Conservation (phyloP, 441 rosid species). For the Theobroma grandiflorum region DNA sequence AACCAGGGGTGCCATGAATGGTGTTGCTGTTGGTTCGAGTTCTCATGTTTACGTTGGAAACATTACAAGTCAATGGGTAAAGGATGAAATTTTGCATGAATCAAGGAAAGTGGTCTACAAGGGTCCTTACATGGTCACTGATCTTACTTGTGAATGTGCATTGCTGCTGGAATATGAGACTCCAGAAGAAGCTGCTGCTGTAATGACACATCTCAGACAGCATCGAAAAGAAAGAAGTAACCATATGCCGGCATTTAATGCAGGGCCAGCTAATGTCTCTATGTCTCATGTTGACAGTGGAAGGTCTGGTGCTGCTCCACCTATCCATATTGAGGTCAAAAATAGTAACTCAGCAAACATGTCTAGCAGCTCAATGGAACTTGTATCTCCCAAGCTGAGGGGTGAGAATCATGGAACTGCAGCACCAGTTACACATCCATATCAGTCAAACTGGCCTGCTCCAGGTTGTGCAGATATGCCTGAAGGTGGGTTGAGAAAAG, state of each 20-base stretch:
- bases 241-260: conserved; percentile 45
- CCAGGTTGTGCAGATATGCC: conserved; percentile 40
- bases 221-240: conserved; percentile 69
- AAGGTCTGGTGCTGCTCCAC: conserved; percentile 54
- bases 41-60: conserved; percentile 81
- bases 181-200: conserved; percentile 89
- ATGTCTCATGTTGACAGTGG: conserved; percentile 64
- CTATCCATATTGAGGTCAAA: conserved; percentile 47
- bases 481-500: conserved; percentile 39
- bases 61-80: conserved; percentile 84
- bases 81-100: conserved; percentile 89
- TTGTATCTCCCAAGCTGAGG: conserved; percentile 65
- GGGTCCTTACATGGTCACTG: conserved; percentile 82
- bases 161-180: conserved; percentile 90
- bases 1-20: conserved; percentile 74
- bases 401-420: conserved; percentile 57
- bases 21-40: conserved; percentile 84
- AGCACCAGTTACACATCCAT: conserved; percentile 51
- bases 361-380: conserved; percentile 67
- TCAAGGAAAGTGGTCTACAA: conserved; percentile 78
- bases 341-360: conserved; percentile 48
- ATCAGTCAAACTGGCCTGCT: conserved; percentile 58
- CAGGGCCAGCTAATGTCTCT: conserved; percentile 50
- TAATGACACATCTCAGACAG: conserved; percentile 87
- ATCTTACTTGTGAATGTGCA: conserved; percentile 82